These are phyloP conservation scores for Drechslerella dactyloides DNA, from an alignment of 2,329 filamentous ascomycete species.

Conservation along the genomic window DNA sequence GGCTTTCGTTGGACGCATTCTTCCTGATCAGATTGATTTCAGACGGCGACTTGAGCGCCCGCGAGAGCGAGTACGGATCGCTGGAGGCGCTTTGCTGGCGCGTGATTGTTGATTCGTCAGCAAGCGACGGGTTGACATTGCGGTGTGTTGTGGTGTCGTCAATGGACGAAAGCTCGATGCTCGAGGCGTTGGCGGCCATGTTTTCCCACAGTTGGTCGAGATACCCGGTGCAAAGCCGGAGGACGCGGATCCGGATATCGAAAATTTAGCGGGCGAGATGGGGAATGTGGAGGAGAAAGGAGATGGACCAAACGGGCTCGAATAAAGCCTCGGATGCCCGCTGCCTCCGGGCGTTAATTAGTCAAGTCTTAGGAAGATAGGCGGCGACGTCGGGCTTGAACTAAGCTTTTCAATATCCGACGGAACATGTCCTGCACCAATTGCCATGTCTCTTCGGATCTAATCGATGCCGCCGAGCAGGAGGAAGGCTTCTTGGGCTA, in stretches of 20 bases:
- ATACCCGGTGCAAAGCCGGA: constrained; percentile 6
- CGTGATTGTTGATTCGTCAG: constrained; percentile 39
- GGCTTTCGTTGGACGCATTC: constrained; percentile 59
- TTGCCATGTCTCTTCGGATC: too few species aligned
- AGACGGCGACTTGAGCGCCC: constrained; percentile 75
- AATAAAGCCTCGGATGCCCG: too few species aligned
- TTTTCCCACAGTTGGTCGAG: constrained; percentile 1
- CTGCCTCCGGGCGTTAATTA: too few species aligned
- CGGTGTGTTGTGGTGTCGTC: constrained; percentile 45
- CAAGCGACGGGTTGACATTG: constrained; percentile 13
- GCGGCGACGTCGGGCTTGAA: too few species aligned
- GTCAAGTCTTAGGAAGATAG: too few species aligned
- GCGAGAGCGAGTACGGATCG: constrained; percentile 81
- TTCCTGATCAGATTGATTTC: constrained; percentile 84
- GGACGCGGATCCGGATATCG: constrained; percentile 3
- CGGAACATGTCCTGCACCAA: too few species aligned
- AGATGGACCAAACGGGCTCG: neutral
- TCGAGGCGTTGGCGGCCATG: constrained; percentile 36
- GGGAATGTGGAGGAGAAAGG: neutral
- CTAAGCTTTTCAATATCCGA: too few species aligned
- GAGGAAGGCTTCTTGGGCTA: too few species aligned
- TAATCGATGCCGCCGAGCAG: too few species aligned
- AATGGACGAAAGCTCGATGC: constrained; percentile 36
- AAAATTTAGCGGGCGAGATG: neutral
- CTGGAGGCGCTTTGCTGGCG: constrained; percentile 26